These are phyloP conservation scores for Wickerhamomyces bovis DNA, from an alignment of 805 yeast species.

Conservation along the genomic window DNA sequence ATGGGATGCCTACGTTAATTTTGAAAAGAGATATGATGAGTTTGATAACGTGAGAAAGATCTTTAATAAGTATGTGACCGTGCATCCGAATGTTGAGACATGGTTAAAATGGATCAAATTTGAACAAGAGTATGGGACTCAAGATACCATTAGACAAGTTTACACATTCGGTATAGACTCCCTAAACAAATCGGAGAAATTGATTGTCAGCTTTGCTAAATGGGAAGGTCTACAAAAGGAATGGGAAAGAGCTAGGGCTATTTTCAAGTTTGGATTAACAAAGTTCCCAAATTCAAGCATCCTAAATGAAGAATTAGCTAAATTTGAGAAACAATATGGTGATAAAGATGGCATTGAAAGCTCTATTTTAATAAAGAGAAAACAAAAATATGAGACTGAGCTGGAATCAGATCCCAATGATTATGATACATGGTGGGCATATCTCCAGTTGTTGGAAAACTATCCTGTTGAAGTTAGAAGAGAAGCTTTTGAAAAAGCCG, in stretches of 20 bases:
- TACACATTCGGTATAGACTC: constrained; percentile 63
- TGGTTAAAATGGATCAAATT: constrained; percentile 77
- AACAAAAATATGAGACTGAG: constrained; percentile 44
- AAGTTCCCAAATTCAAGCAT: constrained; percentile 33
- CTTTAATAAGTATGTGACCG: constrained; percentile 48
- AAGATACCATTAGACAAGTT: constrained; percentile 49
- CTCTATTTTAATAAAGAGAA: constrained; percentile 49
- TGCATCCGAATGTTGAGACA: constrained; percentile 45
- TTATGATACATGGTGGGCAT: constrained; percentile 82
- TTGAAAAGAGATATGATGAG: constrained; percentile 65
- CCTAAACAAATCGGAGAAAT: constrained; percentile 28
- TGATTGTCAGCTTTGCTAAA: constrained; percentile 51
- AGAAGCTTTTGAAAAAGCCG: constrained; percentile 39
- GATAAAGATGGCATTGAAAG: constrained; percentile 44
- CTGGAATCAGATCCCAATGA: constrained; percentile 45
- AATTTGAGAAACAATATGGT: constrained; percentile 65
- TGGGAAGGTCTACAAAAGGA: constrained; percentile 66
- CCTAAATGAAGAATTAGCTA: constrained; percentile 39
- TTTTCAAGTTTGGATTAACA: constrained; percentile 47
- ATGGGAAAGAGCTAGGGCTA: constrained; percentile 53
- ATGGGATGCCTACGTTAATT: constrained; percentile 69
- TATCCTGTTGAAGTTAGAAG: constrained; percentile 26
- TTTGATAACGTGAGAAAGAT: constrained; percentile 51
- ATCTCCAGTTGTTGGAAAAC: constrained; percentile 46
- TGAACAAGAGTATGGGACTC: constrained; percentile 49